Evolutionary conservation across 495 filamentous ascomycete species (phyloP).

Genomic region (Rostrohypoxylon terebratum): DNA sequence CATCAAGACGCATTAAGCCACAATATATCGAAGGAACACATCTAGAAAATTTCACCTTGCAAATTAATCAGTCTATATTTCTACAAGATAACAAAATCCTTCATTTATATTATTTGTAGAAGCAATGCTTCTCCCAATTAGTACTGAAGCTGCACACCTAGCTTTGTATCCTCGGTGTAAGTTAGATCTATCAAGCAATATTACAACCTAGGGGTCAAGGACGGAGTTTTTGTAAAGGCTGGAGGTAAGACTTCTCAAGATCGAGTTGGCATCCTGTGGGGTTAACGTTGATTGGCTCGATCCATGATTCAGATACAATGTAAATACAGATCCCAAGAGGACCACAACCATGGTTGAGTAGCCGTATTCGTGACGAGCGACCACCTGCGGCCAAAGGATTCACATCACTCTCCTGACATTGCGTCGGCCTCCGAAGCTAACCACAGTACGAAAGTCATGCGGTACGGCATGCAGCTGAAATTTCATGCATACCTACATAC

Average conservation of each 20-base stretch:
- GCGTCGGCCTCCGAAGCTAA: conserved; percentile 10
- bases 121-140: conserved; percentile 1
- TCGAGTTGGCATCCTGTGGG: not conserved
- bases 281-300: not conserved
- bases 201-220: not conserved
- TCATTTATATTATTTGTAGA: conserved; percentile 21
- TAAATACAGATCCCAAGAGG: conserved; percentile 16
- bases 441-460: conserved; percentile 23
- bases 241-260: not conserved
- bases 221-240: not conserved
- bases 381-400: conserved; percentile 21
- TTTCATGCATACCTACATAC: conserved; percentile 16
- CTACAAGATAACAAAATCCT: conserved; percentile 12
- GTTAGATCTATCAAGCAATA: not conserved
- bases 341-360: conserved; percentile 3
- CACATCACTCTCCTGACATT: conserved; percentile 31
- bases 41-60: not conserved
- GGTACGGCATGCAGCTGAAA: conserved; percentile 28
- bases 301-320: conserved; percentile 14
- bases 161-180: conserved; percentile 12
- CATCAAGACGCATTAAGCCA: conserved; percentile 3
- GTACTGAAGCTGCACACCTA: not conserved
- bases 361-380: conserved; percentile 18
- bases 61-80: conserved; percentile 29
- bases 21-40: conserved; percentile 8